phyloP scores from a whole-genome alignment of 441 rosid genomes.

The Syzygium malaccense region DNA sequence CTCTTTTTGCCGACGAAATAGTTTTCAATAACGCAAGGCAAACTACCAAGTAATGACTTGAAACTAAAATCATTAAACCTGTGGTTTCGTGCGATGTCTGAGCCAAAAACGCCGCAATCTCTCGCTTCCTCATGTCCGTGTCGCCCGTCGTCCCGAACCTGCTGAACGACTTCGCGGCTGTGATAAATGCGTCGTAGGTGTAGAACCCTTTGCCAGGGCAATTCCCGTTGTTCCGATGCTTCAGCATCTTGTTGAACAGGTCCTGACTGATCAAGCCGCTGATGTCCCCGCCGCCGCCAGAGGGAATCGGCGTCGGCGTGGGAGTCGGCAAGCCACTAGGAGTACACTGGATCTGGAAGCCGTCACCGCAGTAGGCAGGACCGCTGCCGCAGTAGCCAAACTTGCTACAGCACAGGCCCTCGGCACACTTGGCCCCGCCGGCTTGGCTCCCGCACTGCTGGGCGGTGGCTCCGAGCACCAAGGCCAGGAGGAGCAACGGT shows the following conservation, averaged over 20 bases:
- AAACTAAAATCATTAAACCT: background rate
- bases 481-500: background rate
- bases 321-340: background rate
- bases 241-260: background rate
- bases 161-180: background rate
- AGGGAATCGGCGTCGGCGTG: background rate
- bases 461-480: constrained; percentile 3
- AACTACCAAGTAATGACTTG: background rate
- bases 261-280: background rate
- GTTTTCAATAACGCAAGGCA: background rate
- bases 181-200: background rate
- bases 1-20: background rate
- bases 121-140: background rate
- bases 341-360: constrained; percentile 13
- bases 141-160: background rate
- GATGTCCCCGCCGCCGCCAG: background rate
- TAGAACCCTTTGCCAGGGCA: background rate
- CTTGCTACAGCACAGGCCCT: constrained; percentile 6
- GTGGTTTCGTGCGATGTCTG: background rate
- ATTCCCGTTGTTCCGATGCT: background rate
- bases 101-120: background rate
- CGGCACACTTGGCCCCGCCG: background rate
- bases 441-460: constrained; percentile 13
- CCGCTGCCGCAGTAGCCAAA: constrained; percentile 7
- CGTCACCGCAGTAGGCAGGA: background rate